These are phyloP conservation scores for Clonostachys chloroleuca DNA, from an alignment of 2,329 filamentous ascomycete species.

Conservation along the genomic window DNA sequence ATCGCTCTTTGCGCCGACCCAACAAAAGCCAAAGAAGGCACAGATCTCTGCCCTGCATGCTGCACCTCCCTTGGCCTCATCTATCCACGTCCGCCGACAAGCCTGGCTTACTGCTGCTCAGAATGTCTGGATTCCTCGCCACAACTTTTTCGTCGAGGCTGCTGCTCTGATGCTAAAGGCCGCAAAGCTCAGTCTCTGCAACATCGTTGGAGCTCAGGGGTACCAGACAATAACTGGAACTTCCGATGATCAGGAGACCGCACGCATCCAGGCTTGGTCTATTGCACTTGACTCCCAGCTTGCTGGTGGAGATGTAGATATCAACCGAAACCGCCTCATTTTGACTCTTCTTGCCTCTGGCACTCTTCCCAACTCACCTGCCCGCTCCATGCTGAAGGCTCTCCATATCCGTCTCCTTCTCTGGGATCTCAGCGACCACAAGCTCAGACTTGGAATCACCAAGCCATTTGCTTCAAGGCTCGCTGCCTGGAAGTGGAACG, in stretches of 20 bases:
- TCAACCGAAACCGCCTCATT: slow-evolving; percentile 81
- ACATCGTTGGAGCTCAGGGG: slow-evolving; percentile 68
- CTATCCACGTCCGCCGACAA: slow-evolving; percentile 79
- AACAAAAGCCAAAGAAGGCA: slow-evolving; percentile 46
- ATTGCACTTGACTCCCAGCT: slow-evolving; percentile 92
- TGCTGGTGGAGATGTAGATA: slow-evolving; percentile 82
- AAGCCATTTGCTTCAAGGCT: slow-evolving; percentile 69
- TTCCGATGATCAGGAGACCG: slow-evolving; percentile 79
- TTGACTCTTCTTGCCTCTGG: slow-evolving; percentile 84
- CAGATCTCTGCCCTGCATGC: slow-evolving; percentile 39
- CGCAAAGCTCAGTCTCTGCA: slow-evolving; percentile 74
- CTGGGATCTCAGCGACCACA: slow-evolving; percentile 68
- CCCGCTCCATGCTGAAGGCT: slow-evolving; percentile 84
- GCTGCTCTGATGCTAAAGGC: slow-evolving; percentile 77
- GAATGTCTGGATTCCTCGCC: slow-evolving; percentile 84
- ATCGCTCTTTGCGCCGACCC: slow-evolving; percentile 37
- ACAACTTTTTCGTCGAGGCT: slow-evolving; percentile 82
- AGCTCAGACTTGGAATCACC: slow-evolving; percentile 58
- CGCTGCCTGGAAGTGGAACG: slow-evolving; percentile 75
- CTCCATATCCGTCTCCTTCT: slow-evolving; percentile 86
- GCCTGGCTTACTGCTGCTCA: slow-evolving; percentile 93
- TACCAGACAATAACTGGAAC: slow-evolving; percentile 78
- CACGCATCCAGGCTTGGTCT: slow-evolving; percentile 85
- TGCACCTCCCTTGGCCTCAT: slow-evolving; percentile 71
- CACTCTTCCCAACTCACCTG: slow-evolving; percentile 79